These are phyloP conservation scores for Aspergillus uvarum DNA, from an alignment of 2,329 filamentous ascomycete genomes.

Conservation along the genomic window DNA sequence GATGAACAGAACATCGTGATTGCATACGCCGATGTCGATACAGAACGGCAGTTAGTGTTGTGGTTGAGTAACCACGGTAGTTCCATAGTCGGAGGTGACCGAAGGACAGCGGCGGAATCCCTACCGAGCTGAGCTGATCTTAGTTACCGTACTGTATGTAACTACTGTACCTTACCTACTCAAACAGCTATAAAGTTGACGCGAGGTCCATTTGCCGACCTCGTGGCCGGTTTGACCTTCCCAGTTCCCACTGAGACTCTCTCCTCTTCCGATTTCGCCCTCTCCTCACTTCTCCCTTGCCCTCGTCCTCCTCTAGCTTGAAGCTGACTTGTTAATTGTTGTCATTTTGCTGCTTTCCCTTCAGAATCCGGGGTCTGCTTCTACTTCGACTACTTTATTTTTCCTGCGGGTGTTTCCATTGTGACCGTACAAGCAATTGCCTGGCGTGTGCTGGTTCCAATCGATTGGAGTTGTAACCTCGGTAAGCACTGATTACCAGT, in stretches of 20 bases:
- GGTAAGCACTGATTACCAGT: background rate
- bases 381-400: background rate
- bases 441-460: background rate
- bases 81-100: constrained; percentile 18
- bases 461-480: background rate
- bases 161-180: no score
- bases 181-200: constrained; percentile 10
- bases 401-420: background rate
- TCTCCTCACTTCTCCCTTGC: background rate
- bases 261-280: no score
- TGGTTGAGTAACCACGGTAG: no score
- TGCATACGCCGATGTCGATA: no score
- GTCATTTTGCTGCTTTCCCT: background rate
- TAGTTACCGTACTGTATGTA: no score
- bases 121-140: no score
- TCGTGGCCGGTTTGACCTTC: constrained; percentile 4
- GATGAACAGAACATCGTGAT: background rate
- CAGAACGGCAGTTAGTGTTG: no score
- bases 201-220: constrained; percentile 16
- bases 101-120: constrained; percentile 5
- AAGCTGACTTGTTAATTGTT: no score
- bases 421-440: background rate
- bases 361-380: background rate
- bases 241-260: no score
- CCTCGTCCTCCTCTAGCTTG: background rate